Base-by-base conservation (phyloP, 441 rosid species). In the Flueggea neowawraea region DNA sequence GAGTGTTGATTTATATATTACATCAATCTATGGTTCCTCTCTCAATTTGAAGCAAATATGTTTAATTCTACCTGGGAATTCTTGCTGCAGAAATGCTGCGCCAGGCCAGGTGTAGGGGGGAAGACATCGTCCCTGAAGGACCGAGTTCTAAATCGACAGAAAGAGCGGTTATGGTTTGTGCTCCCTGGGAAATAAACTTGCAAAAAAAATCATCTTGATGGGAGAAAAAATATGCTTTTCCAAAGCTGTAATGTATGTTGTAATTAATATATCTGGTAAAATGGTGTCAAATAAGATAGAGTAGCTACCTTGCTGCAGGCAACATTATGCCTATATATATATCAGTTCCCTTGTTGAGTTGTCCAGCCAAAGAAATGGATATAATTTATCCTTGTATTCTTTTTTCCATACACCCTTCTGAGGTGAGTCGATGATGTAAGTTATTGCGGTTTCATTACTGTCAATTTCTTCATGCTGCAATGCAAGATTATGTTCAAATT, bases 81-180 rank as follows among this genome's bases (percentile, higher is more conserved):
- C 54, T 53, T 66, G 63, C 52, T 64, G 82, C 93, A 95, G 98
- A 95, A 78, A 88, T 86, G 70, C 66, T 79, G 81, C 85, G 93
- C 28, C 90, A 82, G 69, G 73, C 73, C n/a, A 49, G 88, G 84
- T 66, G 68, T 64, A 12, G 85, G 89, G 60, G n/a, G 77, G 52
- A 80, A 84, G 74, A 76, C 91, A 58, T 84, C 93, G 45, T 83
- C 97, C 41, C 98, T 98, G 6, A 91, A 83, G 75, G 94, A 95
- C 54, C 82, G 82, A 61, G 66, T 78, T 61, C 71, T 82, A 62
- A 79, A 73, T 73, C 77, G 90, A 72, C 91, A 79, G 62, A 84
- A 90, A 80, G 98, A 91, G 52, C 79, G 87, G 47, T 77, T 91
- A 52, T 82, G 92, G 75, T 86, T 95, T 71, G 94, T 88, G 59